Conservation (phyloP, 2,329 filamentous ascomycete genomes). For the Chaetomium globosum region DNA sequence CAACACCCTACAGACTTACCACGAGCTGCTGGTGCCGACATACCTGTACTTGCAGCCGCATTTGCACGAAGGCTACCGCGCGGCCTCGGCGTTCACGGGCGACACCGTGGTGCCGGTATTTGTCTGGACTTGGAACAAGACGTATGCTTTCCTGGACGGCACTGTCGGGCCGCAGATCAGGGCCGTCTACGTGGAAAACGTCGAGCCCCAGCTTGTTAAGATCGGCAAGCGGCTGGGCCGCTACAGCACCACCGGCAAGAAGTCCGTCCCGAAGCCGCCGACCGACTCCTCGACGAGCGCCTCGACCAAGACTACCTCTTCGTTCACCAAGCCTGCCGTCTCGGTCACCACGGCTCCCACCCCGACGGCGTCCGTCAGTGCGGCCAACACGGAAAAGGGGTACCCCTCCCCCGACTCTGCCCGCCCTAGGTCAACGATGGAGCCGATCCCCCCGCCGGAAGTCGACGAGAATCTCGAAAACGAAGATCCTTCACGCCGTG, state of each 20-base stretch:
- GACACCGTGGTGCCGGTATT: slow-evolving; percentile 73
- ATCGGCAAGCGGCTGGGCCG: slow-evolving; percentile 87
- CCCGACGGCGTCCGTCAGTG: slow-evolving; percentile 20
- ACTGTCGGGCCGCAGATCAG: slow-evolving; percentile 81
- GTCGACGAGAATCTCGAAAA: slow-evolving; percentile 47
- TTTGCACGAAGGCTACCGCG: slow-evolving; percentile 66
- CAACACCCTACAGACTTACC: slow-evolving; percentile 68
- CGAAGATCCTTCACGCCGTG: slow-evolving; percentile 59
- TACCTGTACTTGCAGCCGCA: slow-evolving; percentile 77
- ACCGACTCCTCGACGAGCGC: slow-evolving; percentile 32
- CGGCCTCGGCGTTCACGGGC: slow-evolving; percentile 67
- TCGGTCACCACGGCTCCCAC: slow-evolving; percentile 39
- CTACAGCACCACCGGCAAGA: slow-evolving; percentile 67
- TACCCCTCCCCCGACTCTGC: slow-evolving; percentile 28
- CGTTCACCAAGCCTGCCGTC: slow-evolving; percentile 43
- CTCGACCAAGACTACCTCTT: slow-evolving; percentile 14
- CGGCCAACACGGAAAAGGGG: not conserved
- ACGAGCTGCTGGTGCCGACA: slow-evolving; percentile 72
- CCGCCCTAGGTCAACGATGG: slow-evolving; percentile 28
- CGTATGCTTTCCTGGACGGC: slow-evolving; percentile 70
- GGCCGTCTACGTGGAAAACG: slow-evolving; percentile 82
- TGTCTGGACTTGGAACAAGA: slow-evolving; percentile 69
- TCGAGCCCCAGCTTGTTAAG: slow-evolving; percentile 90
- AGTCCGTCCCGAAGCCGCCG: slow-evolving; percentile 39
- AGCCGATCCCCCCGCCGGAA: slow-evolving; percentile 50